Evolutionary conservation across 768 basidiomycete species (phyloP), one percentile per base, ranked within the genome.

Genomic region (Pleurotus cornucopiae): DNA sequence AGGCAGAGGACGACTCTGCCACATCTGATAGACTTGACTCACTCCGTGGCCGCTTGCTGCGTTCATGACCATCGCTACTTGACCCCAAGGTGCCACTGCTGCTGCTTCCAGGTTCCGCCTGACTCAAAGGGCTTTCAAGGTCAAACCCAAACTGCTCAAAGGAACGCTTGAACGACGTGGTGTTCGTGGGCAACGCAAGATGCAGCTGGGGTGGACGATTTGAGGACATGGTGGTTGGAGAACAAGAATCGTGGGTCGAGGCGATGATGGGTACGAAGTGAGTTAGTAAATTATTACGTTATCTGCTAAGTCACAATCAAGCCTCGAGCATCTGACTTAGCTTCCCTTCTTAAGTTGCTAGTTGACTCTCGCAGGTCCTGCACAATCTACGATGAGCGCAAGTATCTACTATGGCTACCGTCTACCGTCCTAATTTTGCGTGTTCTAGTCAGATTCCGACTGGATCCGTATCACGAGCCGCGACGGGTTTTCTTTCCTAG

Each of bases 401-500:
- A n/a, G 41, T 21, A 44, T 14, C 9, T 21, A 12, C 5, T n/a
- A 16, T 44, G 14, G 20, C 20, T 44, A n/a, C n/a, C n/a, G 11
- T 6, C 14, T 18, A 9, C 9, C 20, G 5, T 44, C 41, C 41
- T 44, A n/a, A 44, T 21, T 21, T 6, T n/a, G 11, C 6, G 11
- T 21, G 1, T 44, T 21, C 20, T 21, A 44, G 26, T 14, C 37
- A 30, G 70, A 73, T 18, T 71, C 76, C 7, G 84, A 83, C 55
- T 94, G 90, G 90, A 83, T 94, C 30, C 80, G 87, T 38, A 76
- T 94, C 7, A 80, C 80, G 41, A 91, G 88, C 68, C 77, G 75
- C 1, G 93, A 96, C 61, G 91, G 91, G 0, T 92, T 85, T 67
- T 81, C 86, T 1, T 96, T 88, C 68, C 79, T 96, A 55, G 78